Base-by-base conservation (phyloP, 495 filamentous ascomycete genomes). In the Penicillium antarcticum region DNA sequence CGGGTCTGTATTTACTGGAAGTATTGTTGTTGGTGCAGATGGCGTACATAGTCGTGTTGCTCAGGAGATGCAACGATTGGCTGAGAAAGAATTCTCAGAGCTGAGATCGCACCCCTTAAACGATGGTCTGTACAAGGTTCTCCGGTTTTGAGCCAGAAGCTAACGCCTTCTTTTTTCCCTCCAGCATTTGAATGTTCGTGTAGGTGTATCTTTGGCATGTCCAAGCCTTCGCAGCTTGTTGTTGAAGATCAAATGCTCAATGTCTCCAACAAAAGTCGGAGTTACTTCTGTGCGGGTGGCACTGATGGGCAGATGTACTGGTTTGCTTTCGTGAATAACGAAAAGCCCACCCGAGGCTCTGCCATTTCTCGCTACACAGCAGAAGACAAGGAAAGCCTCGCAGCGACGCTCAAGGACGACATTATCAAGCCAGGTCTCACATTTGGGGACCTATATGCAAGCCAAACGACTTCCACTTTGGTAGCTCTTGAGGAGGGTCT, bases 1-100 rank as follows among this genome's bases (percentile, higher is more conserved):
- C 52, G 77, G 78, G 0, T 58, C 56, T 9, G 37, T 61, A 0
- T 72, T 63, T 43, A 39, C 53, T 8, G 80, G 78, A 0, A 65
- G 73, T 43, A 37, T 80, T 21, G 58, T 82, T 3, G 61, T 80
- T 5, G 80, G 78, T 0, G 71, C 68, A 12, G 80, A 82, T 55
- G 80, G 80, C 0, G 68, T 77, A n/a, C 69, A 75, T 41, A 78
- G 75, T 52, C 53, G 48, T 42, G 68, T 68, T 13, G 55, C 70
- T 10, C 45, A 57, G 14, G 68, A 72, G 51, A 73, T 81, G 64
- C 62, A 68, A 50, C 51, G 60, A 5, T 52, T 69, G 12, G 33
- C 55, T 35, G 39, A 6, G 35, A 55, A 2, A 14, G 35, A 46
- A 19, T 18, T 46, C 3, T 52, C 35, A 16, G 6, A 37, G 42